These are phyloP conservation scores for Powellomyces hirtus DNA, from an alignment of 192 early-diverging fungal genomes.

Conservation along the genomic window DNA sequence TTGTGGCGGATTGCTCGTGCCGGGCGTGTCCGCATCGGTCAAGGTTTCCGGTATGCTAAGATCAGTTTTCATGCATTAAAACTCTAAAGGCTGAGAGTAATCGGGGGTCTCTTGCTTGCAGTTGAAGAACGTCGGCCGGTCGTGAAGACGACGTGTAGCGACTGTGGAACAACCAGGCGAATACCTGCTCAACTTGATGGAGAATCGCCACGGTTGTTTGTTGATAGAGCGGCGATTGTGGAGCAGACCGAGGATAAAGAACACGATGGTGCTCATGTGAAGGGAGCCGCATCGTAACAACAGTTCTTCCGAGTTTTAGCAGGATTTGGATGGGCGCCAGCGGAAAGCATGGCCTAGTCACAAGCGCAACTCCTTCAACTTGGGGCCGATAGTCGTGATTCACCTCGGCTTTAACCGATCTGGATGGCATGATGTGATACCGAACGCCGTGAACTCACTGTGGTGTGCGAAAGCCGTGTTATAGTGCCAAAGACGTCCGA, in stretches of 20 bases:
- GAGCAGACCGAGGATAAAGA: neutral
- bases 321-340: too few relatives aligned
- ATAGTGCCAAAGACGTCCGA: too few relatives aligned
- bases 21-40: conserved; percentile 43
- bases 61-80: neutral
- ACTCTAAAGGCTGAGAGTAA: neutral
- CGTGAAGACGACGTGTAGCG: neutral
- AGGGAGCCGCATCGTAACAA: too few relatives aligned
- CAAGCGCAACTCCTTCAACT: too few relatives aligned
- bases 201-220: neutral
- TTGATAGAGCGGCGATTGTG: neutral
- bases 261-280: too few relatives aligned
- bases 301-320: too few relatives aligned
- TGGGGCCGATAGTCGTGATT: too few relatives aligned
- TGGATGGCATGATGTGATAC: too few relatives aligned
- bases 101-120: neutral
- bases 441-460: too few relatives aligned
- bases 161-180: neutral
- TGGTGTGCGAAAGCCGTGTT: too few relatives aligned
- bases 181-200: neutral
- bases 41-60: neutral
- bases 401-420: too few relatives aligned
- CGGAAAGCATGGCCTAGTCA: too few relatives aligned
- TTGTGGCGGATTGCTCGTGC: conserved; percentile 52
- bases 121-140: neutral